These are phyloP conservation scores for Pulveroboletus sp. DNA, from an alignment of 768 basidiomycete genomes.

Conservation along the genomic window DNA sequence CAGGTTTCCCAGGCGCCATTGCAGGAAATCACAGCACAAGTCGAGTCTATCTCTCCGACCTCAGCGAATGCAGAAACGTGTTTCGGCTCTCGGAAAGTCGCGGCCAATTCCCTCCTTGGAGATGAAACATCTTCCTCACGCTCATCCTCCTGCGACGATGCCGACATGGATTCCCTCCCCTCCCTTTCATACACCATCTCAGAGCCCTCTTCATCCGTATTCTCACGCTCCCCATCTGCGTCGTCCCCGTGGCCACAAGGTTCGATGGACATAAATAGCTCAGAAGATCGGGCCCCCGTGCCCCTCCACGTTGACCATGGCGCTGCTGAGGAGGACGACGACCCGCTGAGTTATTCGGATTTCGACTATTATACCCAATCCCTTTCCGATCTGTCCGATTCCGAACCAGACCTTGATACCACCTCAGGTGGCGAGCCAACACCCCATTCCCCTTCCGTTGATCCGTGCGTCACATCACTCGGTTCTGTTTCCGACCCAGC, in stretches of 20 bases:
- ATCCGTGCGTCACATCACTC: conserved; percentile 15
- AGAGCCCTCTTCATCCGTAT: conserved; percentile 33
- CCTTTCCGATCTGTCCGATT: conserved; percentile 30
- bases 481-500: conserved; percentile 20
- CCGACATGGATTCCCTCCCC: conserved; percentile 33
- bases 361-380: conserved; percentile 36
- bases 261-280: conserved; percentile 17
- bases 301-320: conserved; percentile 4
- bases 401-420: conserved; percentile 19
- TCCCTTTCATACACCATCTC: conserved; percentile 32
- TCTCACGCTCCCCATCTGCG: conserved; percentile 44
- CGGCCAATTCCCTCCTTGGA: conserved; percentile 4
- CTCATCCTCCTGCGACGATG: conserved; percentile 21
- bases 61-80: conserved; percentile 3
- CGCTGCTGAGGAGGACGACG: conserved; percentile 24
- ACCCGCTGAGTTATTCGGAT: conserved; percentile 34
- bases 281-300: conserved; percentile 5
- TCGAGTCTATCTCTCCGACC: background rate
- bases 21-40: background rate
- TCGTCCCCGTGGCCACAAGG: conserved; percentile 30
- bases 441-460: conserved; percentile 7
- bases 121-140: conserved; percentile 23
- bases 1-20: background rate
- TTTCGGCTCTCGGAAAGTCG: conserved; percentile 8
- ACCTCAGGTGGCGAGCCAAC: conserved; percentile 1